A percentile compares a stretch with the other conserved stretches of the same genome.
phyloP scores from a whole-genome alignment of 2,329 filamentous ascomycete species.

The Colletotrichum falcatum region DNA sequence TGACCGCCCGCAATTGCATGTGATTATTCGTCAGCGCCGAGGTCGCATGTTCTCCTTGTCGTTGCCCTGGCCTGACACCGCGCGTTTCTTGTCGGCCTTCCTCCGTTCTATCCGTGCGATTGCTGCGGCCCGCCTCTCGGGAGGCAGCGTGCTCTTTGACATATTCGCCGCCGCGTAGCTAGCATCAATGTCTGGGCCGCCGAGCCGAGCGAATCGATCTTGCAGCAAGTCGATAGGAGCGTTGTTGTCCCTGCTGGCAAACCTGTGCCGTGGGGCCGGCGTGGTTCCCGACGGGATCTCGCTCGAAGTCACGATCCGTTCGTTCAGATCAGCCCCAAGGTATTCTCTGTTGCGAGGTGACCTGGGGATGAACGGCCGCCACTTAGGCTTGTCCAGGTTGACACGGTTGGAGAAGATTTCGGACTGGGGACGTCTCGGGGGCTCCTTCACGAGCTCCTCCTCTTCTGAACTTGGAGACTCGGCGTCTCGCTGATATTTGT shows the following conservation, averaged over 20 bases:
- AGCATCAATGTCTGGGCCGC: slow-evolving; percentile 51
- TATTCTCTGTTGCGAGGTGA: slow-evolving; percentile 54
- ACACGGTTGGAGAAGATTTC: slow-evolving; percentile 33
- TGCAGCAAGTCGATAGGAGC: slow-evolving; percentile 59
- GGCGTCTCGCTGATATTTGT: slow-evolving; percentile 52
- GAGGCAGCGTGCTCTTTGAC: slow-evolving; percentile 59
- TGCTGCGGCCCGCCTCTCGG: slow-evolving; percentile 65
- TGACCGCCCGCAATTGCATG: slow-evolving; percentile 23
- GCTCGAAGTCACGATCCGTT: slow-evolving; percentile 48
- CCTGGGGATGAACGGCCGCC: slow-evolving; percentile 57
- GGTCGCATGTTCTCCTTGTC: slow-evolving; percentile 67
- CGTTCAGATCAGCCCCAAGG: slow-evolving; percentile 50
- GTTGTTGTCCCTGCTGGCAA: slow-evolving; percentile 44
- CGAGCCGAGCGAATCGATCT: slow-evolving; percentile 59
- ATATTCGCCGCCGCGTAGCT: slow-evolving; percentile 52
- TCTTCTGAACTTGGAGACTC: slow-evolving; percentile 29
- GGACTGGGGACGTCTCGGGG: slow-evolving; percentile 22
- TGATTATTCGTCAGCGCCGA: slow-evolving; percentile 40
- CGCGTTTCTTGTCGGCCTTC: slow-evolving; percentile 62
- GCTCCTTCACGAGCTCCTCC: slow-evolving; percentile 15
- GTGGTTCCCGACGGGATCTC: slow-evolving; percentile 44
- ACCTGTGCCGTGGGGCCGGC: slow-evolving; percentile 45
- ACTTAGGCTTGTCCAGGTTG: slow-evolving; percentile 51
- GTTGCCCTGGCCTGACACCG: slow-evolving; percentile 48
- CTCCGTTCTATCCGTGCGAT: slow-evolving; percentile 66